These are phyloP conservation scores for Sporothrix mexicana DNA, from an alignment of 2,329 filamentous ascomycete species.

Conservation along the genomic window DNA sequence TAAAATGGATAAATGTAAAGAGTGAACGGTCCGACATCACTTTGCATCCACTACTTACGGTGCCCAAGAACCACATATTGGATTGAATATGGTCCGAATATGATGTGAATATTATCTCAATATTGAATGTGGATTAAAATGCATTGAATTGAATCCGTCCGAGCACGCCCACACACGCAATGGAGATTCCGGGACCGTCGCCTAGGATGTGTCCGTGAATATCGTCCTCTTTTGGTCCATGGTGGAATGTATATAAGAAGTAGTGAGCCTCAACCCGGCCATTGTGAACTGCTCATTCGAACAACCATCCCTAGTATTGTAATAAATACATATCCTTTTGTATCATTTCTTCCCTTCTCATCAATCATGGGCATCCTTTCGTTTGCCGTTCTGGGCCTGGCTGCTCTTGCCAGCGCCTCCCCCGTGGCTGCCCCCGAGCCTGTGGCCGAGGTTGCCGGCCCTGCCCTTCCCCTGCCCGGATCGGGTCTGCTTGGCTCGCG, in stretches of 20 bases:
- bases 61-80: background rate
- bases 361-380: background rate
- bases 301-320: too few relatives aligned
- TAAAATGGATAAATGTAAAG: slow-evolving; percentile 19
- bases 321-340: background rate
- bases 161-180: background rate
- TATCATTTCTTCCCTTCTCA: background rate
- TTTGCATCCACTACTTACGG: background rate
- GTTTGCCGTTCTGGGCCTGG: background rate
- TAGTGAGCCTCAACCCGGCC: background rate
- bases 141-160: too few relatives aligned
- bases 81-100: background rate
- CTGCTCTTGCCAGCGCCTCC: background rate
- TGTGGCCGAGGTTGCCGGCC: background rate
- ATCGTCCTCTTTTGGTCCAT: too few relatives aligned
- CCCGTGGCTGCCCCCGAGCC: background rate
- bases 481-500: background rate
- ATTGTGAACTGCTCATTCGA: background rate
- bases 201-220: background rate
- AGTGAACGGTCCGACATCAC: background rate
- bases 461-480: background rate
- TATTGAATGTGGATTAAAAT: too few relatives aligned
- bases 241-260: background rate
- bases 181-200: slow-evolving; percentile 19
- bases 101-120: too few relatives aligned